Evolutionary conservation across 768 basidiomycete species (phyloP), one percentile per base, ranked within the genome.

Genomic region (Lactarius sanguifluus): DNA sequence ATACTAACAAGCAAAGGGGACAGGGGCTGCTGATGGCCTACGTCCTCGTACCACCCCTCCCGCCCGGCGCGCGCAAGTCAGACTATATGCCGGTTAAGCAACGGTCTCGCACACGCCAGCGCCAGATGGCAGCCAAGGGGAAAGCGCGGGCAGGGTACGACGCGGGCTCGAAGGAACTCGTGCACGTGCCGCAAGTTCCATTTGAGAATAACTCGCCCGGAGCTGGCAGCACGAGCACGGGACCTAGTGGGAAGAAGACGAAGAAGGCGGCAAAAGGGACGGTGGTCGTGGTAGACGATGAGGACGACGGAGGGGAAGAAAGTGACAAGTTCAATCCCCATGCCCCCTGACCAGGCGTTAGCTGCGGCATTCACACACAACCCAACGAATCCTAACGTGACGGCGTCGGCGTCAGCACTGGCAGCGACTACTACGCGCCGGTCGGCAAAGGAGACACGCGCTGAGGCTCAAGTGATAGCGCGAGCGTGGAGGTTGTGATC

Each of bases 201-300:
- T 67, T 69, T 30, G 61, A 43, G 20, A 66, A 57, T 10, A 67
- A 69, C 20, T 45, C 30, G 16, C 28, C n/a, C 15, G 30, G 32
- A 23, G 15, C 47, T 12, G 25, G 59, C 18, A 30, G 30, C 30
- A 30, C 28, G 28, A 28, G 45, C 32, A 2, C 45, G 40, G 28
- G 55, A 32, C 6, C 20, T 18, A 65, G 36, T 34, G 40, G 5
- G 9, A 16, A 6, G 47, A 52, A 13, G 25, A 43, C 13, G 8
- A 20, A 10, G 3, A 38, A 57, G 1, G 40, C 45, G 15, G 38
- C 57, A 25, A 58, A 38, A 5, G 40, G 13, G 7, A 16, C 56
- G 16, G 40, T 43, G 16, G 50, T 43, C 3, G 9, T 65, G 8
- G 34, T 10, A 5, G 58, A 60, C 1, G 58, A 43, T 7, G 54